Conservation (phyloP, 257 asterid genomes). For the Solanum chilense region DNA sequence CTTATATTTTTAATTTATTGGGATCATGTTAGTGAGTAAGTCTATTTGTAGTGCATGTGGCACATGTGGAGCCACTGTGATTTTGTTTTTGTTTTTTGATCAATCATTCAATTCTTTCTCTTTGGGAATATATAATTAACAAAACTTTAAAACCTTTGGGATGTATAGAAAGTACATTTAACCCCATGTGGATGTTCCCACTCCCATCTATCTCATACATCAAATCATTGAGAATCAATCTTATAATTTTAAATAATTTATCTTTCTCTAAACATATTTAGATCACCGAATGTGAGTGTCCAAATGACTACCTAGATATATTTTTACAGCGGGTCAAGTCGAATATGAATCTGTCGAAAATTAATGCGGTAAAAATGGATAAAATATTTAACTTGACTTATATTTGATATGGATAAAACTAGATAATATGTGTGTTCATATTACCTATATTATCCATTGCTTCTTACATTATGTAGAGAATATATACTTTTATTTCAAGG, state of each 20-base stretch:
- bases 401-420: too few relatives aligned
- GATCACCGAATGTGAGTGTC: not conserved
- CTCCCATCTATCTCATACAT: not conserved
- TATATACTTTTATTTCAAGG: too few relatives aligned
- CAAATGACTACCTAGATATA: not conserved
- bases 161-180: not conserved
- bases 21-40: not conserved
- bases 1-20: not conserved
- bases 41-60: not conserved
- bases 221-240: not conserved
- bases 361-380: too few relatives aligned
- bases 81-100: not conserved
- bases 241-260: not conserved
- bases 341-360: too few relatives aligned
- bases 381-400: too few relatives aligned
- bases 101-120: not conserved
- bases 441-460: not conserved
- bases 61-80: conserved; percentile 14
- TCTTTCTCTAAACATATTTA: not conserved
- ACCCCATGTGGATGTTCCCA: conserved; percentile 20
- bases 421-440: not conserved
- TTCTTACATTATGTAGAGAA: too few relatives aligned
- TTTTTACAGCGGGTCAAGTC: too few relatives aligned
- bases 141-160: not conserved
- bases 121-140: not conserved